These are phyloP conservation scores for Wickerhamiella slavikovae DNA, from an alignment of 805 yeast genomes.

Conservation along the genomic window DNA sequence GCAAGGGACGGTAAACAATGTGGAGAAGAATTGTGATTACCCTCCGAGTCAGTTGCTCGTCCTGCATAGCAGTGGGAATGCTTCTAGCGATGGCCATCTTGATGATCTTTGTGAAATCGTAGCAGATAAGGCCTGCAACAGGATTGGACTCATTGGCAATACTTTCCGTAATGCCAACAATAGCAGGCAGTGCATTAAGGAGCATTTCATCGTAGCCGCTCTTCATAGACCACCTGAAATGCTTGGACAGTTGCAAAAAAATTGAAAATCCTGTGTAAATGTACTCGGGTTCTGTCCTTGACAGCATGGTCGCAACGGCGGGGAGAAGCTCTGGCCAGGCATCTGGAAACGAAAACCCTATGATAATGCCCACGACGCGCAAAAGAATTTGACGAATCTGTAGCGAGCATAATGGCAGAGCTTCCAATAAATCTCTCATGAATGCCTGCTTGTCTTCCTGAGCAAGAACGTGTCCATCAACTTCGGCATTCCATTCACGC, in stretches of 20 bases:
- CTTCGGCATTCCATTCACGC: conserved; percentile 32
- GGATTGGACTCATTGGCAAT: conserved; percentile 23
- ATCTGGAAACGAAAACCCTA: conserved; percentile 28
- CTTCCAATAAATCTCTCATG: conserved; percentile 44
- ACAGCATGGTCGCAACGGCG: conserved; percentile 25
- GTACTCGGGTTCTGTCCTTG: conserved; percentile 22
- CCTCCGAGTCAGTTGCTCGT: conserved; percentile 26
- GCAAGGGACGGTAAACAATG: conserved; percentile 39
- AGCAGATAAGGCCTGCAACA: conserved; percentile 50
- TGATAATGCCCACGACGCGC: conserved; percentile 29
- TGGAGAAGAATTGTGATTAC: conserved; percentile 69
- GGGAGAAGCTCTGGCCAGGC: conserved; percentile 36
- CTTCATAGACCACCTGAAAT: conserved; percentile 49
- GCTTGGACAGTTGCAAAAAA: conserved; percentile 45
- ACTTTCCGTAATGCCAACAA: conserved; percentile 44
- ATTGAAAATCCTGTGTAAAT: conserved; percentile 53
- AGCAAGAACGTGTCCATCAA: neutral
- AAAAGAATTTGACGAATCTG: conserved; percentile 24
- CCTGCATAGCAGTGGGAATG: conserved; percentile 44
- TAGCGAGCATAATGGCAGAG: conserved; percentile 30
- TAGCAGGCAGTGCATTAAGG: conserved; percentile 37
- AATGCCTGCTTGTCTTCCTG: conserved; percentile 45
- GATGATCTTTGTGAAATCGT: conserved; percentile 50
- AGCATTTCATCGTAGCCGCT: conserved; percentile 33
- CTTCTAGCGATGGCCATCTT: conserved; percentile 40